phyloP scores from a whole-genome alignment of 805 yeast genomes.

The Candida tallmaniae region DNA sequence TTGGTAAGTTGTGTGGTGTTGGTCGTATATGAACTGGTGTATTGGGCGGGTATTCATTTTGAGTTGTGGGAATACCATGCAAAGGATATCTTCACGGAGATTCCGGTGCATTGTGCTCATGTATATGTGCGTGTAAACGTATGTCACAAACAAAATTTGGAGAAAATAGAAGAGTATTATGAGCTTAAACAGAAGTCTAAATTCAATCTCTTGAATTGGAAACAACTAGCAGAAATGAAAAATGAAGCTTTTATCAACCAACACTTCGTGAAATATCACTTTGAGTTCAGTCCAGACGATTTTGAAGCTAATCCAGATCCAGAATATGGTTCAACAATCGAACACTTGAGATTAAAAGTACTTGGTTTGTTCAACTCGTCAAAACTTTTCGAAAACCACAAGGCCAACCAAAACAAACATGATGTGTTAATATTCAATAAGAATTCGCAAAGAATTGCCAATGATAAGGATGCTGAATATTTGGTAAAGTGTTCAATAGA shows the following conservation, averaged over 20 bases:
- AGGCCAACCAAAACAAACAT: conserved; percentile 8
- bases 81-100: conserved; percentile 61
- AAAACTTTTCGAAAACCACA: conserved; percentile 18
- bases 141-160: conserved; percentile 13
- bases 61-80: conserved; percentile 48
- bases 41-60: conserved; percentile 40
- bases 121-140: conserved; percentile 53
- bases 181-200: conserved; percentile 20
- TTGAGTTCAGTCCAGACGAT: conserved; percentile 81
- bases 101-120: conserved; percentile 79
- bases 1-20: conserved; percentile 19
- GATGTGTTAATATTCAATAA: conserved; percentile 30
- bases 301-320: conserved; percentile 55
- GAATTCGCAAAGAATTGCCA: conserved; percentile 19
- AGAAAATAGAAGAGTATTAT: conserved; percentile 24
- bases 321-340: conserved; percentile 66
- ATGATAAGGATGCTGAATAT: conserved; percentile 21
- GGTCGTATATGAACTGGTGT: conserved; percentile 36
- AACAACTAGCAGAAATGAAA: conserved; percentile 14
- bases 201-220: conserved; percentile 22
- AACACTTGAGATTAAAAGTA: conserved; percentile 54
- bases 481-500: conserved; percentile 36
- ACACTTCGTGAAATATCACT: conserved; percentile 49
- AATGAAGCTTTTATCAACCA: conserved; percentile 16
- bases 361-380: conserved; percentile 50